Percentiles rank a stretch among this genome's conserved stretches.
These are phyloP conservation scores for Lantana camara DNA, from an alignment of 257 asterid genomes.

Conservation along the genomic window DNA sequence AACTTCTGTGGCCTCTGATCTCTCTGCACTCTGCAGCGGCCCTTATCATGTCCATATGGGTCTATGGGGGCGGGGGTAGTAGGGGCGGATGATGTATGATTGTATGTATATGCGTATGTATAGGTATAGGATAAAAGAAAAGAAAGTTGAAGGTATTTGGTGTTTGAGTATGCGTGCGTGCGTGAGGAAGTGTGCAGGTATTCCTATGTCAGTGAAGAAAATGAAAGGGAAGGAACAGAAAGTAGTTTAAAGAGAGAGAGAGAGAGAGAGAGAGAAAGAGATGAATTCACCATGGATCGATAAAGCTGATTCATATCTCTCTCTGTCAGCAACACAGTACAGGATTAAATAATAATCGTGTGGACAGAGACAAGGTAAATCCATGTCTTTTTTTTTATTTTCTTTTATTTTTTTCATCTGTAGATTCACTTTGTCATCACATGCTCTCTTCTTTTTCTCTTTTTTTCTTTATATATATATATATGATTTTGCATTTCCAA, in stretches of 20 bases:
- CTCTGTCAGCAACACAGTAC: conserved; percentile 57
- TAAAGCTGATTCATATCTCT: conserved; percentile 81
- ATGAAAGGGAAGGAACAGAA: conserved; percentile 62
- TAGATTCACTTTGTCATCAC: conserved; percentile 36
- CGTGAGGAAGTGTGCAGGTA: conserved; percentile 83
- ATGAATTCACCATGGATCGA: conserved; percentile 59
- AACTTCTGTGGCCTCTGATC: conserved; percentile 37
- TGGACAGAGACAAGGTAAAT: conserved; percentile 67
- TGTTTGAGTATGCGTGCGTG: conserved; percentile 91
- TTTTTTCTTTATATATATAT: background rate
- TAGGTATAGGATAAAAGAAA: background rate
- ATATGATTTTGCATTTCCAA: no score
- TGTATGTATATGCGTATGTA: conserved; percentile 20
- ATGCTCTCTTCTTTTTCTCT: conserved; percentile 24
- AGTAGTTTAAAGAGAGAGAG: conserved; percentile 50
- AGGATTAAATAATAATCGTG: conserved; percentile 57
- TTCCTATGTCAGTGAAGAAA: conserved; percentile 81
- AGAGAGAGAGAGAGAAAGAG: conserved; percentile 27
- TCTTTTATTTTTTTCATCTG: background rate
- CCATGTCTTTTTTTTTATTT: conserved; percentile 36
- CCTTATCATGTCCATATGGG: conserved; percentile 48
- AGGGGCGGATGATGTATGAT: conserved; percentile 42
- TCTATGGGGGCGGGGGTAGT: conserved; percentile 15
- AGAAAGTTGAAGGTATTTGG: conserved; percentile 16
- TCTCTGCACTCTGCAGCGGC: conserved; percentile 43